Base-by-base conservation (phyloP, 306 rosid species). In the Quercus bicolor region DNA sequence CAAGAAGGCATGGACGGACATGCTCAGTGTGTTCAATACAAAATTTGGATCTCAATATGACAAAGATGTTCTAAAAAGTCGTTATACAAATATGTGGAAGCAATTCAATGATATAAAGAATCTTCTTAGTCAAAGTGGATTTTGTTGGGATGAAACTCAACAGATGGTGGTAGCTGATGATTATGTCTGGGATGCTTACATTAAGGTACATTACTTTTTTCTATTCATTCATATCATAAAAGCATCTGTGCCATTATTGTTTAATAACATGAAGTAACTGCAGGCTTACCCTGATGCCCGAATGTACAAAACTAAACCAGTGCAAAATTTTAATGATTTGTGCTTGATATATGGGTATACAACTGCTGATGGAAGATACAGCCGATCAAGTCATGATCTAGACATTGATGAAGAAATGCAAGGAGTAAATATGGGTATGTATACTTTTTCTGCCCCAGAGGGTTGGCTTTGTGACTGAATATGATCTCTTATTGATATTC, bases 361-460 rank as follows among this genome's bases (percentile, higher is more conserved):
- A 51, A 69, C 61, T 73, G 97, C 97, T 75, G 97, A 90, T 85
- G 97, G 97, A 81, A 90, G 94, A 75, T 92, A 92, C 79, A 92
- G 97, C 75, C 88, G 90, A 61, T 92, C 97, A 69, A 92, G 97
- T 80, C 94, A 92, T 86, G 97, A 92, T 70, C 55, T 85, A 21
- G 80, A 80, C 76, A 69, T 88, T 34, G 91, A 90, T 31, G 92
- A 88, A 69, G 90, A 88, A 76, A 53, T 80, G 68, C 89, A 77
- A 80, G 87, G 78, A 75, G 77, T 83, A 59, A 74, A 80, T 83
- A 69, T 79, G 65, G 86, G 94, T 90, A 31, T 76, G 31, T 33
- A n/a, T 73, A 19, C 64, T 34, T 68, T 77, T 81, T 66, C n/a
- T 79, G 59, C 16, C 69, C 13, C 43, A 51, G 31, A 34, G 51